Base-by-base conservation (phyloP, 768 basidiomycete genomes). In the Wakefieldia striispora region DNA sequence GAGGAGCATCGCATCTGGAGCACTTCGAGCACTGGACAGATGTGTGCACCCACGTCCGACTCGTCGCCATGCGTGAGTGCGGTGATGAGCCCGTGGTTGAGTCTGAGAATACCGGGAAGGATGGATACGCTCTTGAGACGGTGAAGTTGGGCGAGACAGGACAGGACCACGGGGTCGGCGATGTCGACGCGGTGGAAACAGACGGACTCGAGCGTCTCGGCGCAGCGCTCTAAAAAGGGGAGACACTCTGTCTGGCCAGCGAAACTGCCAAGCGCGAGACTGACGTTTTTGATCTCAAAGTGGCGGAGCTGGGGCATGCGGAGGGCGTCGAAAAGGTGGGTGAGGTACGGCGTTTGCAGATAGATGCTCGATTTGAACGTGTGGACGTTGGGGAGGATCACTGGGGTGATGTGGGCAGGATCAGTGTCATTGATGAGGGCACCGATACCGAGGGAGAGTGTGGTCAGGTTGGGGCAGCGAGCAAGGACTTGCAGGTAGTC, bases 51-150 rank as follows among this genome's bases (percentile, higher is more conserved):
- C 9, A 26, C 33, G 17, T 6, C 35, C 12, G 14, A 14, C 6
- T 6, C 14, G 6, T 20, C 49, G 21, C 48, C 47, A 14, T 47
- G 23, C 11, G 57, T 19, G 16, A 69, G 63, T 31, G 52, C 63
- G n/a, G 50, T 27, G 34, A 67, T 33, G 39, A 67, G 60, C 13
- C 61, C 63, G 13, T 69, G 65, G 34, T 69, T 67, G 34, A 67
- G 62, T n/a, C 65, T 51, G 5, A 69, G 53, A n/a, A 60, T 39
- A 12, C 67, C 60, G 4, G 65, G 65, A 2, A 69, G 47, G 31
- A 56, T 58, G 11, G 47, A 34, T 40, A 69, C 10, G 34, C 42
- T 46, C 50, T 49, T 59, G 3, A 66, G 19, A 5, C 31, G 54
- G 24, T 26, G 47, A 11, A 67, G 54, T 7, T 54, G 65, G 1